Base-by-base conservation (phyloP, 2,329 filamentous ascomycete species). In the Lasiodiplodia sp. region DNA sequence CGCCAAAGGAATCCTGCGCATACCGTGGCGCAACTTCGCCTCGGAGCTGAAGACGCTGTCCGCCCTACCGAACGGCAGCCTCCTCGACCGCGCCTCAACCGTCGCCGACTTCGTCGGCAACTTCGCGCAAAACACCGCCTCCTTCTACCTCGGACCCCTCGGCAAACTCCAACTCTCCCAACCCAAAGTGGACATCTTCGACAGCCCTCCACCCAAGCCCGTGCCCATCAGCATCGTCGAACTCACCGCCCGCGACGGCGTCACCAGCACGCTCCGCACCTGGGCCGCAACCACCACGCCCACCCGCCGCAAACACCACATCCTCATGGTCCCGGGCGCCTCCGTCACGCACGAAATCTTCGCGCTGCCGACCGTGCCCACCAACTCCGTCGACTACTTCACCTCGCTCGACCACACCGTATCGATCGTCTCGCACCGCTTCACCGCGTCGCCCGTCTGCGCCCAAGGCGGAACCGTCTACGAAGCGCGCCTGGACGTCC, bases 351-450 rank as follows among this genome's bases (percentile, higher is more conserved):
- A 91, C 72, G 85, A 88, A 70, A 88, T 90, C 66, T 91, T 83
- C 70, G 84, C 88, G 0, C 80, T 89, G 34, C 88, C 88, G 2
- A 90, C 88, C 2, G 88, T 91, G 67, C 82, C 83, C n/a, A 85
- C 84, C 71, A 90, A 91, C 74, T 83, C 87, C 0, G 83, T 91
- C 70, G 87, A 90, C 73, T 90, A 89, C 78, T 87, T 91, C 75
- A 86, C 83, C 2, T 80, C 84, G 1, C 85, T 84, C 0, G 89
- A 89, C 10, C 90, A 90, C 77, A 83, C 86, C 5, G 86, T 89
- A 21, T 90, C 87, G 72, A 78, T 88, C 3, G 78, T 83, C 0
- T 86, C 89, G 1, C 86, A 87, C 72, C 86, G 88, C 37, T 88
- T 90, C 71, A 86, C 87, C 37, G 82, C 83, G 71, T 75, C 86